phyloP scores from a whole-genome alignment of 257 asterid genomes.

The Solanum paucissectum region DNA sequence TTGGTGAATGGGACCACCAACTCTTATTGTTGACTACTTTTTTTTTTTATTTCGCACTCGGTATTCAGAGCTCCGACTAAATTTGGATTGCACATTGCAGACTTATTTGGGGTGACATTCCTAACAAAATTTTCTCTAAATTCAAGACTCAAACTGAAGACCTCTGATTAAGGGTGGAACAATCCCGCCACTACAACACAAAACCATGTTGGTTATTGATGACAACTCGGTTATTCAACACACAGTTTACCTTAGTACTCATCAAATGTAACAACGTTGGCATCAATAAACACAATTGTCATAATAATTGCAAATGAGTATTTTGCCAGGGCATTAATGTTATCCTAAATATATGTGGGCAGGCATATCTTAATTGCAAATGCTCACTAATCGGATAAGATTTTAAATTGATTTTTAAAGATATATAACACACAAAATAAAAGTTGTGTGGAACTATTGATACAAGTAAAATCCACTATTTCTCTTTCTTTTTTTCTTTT shows the following conservation, averaged over 20 bases:
- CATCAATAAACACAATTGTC: not conserved
- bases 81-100: no score
- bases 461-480: not conserved
- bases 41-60: no score
- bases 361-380: not conserved
- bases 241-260: not conserved
- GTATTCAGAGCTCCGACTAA: no score
- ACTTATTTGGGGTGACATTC: not conserved
- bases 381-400: not conserved
- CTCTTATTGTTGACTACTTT: not conserved
- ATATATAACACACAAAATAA: not conserved
- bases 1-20: not conserved
- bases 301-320: not conserved
- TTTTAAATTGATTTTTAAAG: not conserved
- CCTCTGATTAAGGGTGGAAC: no score
- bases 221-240: not conserved
- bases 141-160: not conserved
- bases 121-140: no score
- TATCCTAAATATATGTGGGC: not conserved
- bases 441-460: not conserved
- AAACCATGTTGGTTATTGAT: not conserved
- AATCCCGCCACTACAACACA: not conserved
- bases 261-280: not conserved
- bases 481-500: not conserved
- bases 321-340: not conserved